phyloP scores from a whole-genome alignment of 345 rosid species.

The Hypericum androsaemum region DNA sequence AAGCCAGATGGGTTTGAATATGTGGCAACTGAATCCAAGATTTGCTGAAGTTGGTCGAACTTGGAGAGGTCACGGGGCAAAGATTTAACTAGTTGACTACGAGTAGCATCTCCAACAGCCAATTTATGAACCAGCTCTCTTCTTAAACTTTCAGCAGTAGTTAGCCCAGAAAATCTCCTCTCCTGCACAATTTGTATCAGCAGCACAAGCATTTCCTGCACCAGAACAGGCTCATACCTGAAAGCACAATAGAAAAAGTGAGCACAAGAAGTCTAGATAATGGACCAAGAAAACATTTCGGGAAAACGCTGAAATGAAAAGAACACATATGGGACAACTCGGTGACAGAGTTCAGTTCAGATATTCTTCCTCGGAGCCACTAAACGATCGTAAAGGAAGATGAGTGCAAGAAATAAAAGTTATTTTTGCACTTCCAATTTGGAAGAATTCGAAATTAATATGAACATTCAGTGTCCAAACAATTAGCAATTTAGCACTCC shows the following conservation, averaged over 20 bases:
- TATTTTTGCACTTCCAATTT: no score
- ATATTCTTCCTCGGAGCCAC: no score
- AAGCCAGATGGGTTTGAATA: constrained; percentile 80
- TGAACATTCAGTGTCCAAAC: no score
- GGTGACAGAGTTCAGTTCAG: no score
- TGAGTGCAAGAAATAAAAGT: no score
- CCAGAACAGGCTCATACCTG: constrained; percentile 83
- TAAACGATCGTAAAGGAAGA: no score
- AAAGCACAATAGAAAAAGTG: constrained; percentile 14
- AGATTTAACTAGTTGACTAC: constrained; percentile 74
- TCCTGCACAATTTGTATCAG: constrained; percentile 81
- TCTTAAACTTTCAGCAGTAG: constrained; percentile 63
- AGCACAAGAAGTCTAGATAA: constrained; percentile 10
- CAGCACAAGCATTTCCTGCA: constrained; percentile 81
- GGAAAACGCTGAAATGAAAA: no score
- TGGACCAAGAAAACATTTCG: background rate
- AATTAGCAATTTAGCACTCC: no score
- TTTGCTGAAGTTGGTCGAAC: constrained; percentile 61
- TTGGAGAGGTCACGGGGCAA: constrained; percentile 82
- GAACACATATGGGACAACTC: no score
- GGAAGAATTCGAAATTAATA: no score
- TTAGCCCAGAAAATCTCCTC: constrained; percentile 77
- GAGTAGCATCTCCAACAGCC: constrained; percentile 88
- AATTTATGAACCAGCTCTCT: constrained; percentile 81
- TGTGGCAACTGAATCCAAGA: constrained; percentile 59